Percentiles rank a stretch among this genome's conserved stretches.
Evolutionary conservation across 345 rosid species (phyloP).

Genomic region (Arabis hirsuta): DNA sequence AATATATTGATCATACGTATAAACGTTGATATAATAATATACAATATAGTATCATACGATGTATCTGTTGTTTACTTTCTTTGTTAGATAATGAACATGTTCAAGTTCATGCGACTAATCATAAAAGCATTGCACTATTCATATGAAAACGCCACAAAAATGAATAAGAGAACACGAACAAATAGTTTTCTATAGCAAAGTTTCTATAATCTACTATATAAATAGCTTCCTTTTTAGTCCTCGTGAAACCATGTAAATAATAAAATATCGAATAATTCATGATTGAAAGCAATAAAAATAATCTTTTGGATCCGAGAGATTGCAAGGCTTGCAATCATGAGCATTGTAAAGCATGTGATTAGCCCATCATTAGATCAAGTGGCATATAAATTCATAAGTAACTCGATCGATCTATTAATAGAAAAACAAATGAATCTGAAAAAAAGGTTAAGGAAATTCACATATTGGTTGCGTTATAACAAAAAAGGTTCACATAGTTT

Average conservation of each 20-base stretch:
- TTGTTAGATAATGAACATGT: conserved; percentile 35
- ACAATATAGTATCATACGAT: conserved; percentile 11
- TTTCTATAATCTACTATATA: conserved; percentile 7
- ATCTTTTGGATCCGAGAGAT: conserved; percentile 39
- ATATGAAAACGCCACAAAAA: conserved; percentile 22
- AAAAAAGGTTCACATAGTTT: background rate
- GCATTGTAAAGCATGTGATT: conserved; percentile 46
- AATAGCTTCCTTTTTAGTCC: conserved; percentile 29
- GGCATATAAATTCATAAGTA: conserved; percentile 17
- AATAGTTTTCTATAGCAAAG: conserved; percentile 14
- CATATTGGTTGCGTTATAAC: background rate
- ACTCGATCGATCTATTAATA: background rate
- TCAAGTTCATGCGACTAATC: conserved; percentile 45
- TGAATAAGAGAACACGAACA: background rate
- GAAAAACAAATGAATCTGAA: background rate
- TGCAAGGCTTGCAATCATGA: conserved; percentile 41
- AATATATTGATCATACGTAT: background rate
- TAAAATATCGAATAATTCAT: conserved; percentile 24
- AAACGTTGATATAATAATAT: background rate
- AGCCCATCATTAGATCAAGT: conserved; percentile 45
- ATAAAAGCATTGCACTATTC: conserved; percentile 35
- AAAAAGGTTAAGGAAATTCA: conserved; percentile 2
- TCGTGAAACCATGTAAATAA: conserved; percentile 27
- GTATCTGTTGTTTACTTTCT: conserved; percentile 27
- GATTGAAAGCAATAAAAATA: conserved; percentile 29